A percentile compares a stretch with the other conserved stretches of the same genome.
These are phyloP conservation scores for Pneumocystis carinii DNA, from an alignment of 1,139 yeast genomes.

Conservation along the genomic window DNA sequence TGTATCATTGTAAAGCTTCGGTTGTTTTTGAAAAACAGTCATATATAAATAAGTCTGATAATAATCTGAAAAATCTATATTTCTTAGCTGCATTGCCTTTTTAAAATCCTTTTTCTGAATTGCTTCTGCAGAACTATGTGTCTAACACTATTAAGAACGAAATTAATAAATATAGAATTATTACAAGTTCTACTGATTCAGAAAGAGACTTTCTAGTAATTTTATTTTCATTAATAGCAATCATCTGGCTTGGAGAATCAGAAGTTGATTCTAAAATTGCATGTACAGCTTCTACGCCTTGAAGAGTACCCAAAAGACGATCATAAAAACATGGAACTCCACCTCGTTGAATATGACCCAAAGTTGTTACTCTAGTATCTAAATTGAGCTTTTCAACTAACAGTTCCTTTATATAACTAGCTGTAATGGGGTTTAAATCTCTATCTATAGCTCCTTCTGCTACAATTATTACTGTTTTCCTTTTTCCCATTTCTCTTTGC, in stretches of 20 bases:
- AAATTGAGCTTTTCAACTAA: slow-evolving; percentile 61
- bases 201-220: slow-evolving; percentile 69
- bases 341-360: slow-evolving; percentile 97
- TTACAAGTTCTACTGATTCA: slow-evolving; percentile 58
- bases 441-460: slow-evolving; percentile 94
- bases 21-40: slow-evolving; percentile 14
- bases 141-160: slow-evolving; percentile 19
- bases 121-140: slow-evolving; percentile 77
- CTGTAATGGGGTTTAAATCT: slow-evolving; percentile 64
- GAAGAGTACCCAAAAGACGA: slow-evolving; percentile 77
- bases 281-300: slow-evolving; percentile 93
- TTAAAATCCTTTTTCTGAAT: slow-evolving; percentile 66
- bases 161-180: background rate
- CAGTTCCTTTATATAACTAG: slow-evolving; percentile 64
- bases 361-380: slow-evolving; percentile 85
- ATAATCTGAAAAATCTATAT: slow-evolving; percentile 72
- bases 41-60: slow-evolving; percentile 37
- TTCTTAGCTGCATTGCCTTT: slow-evolving; percentile 74
- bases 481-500: slow-evolving; percentile 74
- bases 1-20: slow-evolving; percentile 12
- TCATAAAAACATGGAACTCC: slow-evolving; percentile 94
- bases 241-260: slow-evolving; percentile 88
- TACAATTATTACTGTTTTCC: slow-evolving; percentile 88
- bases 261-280: slow-evolving; percentile 84
- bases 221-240: slow-evolving; percentile 76